Conservation (phyloP, 257 asterid species). For the Rehmannia glutinosa region DNA sequence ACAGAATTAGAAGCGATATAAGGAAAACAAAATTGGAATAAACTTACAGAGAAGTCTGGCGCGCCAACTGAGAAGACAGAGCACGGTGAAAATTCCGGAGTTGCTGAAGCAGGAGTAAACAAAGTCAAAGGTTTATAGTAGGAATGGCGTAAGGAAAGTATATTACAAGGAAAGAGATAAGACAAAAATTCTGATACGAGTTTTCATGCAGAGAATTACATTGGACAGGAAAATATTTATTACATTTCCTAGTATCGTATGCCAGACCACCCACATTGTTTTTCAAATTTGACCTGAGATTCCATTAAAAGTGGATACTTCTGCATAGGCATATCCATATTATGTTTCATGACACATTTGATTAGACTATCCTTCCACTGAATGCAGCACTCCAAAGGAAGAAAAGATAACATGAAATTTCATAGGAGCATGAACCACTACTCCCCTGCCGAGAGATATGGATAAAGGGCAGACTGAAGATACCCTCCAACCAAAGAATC, state of each 20-base stretch:
- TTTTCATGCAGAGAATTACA: not conserved
- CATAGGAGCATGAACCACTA: too few species aligned
- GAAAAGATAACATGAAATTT: not conserved
- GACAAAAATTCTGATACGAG: too few species aligned
- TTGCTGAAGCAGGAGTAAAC: slow-evolving; percentile 31
- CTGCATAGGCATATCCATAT: not conserved
- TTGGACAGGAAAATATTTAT: too few species aligned
- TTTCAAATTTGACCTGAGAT: too few species aligned
- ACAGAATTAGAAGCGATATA: not conserved
- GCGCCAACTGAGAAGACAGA: slow-evolving; percentile 45
- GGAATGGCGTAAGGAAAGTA: too few species aligned
- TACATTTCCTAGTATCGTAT: not conserved
- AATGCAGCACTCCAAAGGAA: not conserved
- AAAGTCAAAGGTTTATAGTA: too few species aligned
- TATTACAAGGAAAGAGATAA: too few species aligned
- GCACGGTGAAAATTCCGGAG: slow-evolving; percentile 33
- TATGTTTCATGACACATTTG: not conserved
- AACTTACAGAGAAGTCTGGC: slow-evolving; percentile 40
- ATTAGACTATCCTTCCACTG: not conserved
- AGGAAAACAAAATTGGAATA: not conserved
- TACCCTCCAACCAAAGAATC: too few species aligned
- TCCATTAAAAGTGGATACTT: not conserved
- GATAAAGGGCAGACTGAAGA: too few species aligned
- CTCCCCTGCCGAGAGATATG: too few species aligned
- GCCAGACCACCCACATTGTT: too few species aligned